A percentile compares a stretch with the other conserved stretches of the same genome.
These are phyloP conservation scores for Keithomyces neogunnii DNA, from an alignment of 2,329 filamentous ascomycete genomes.

Conservation along the genomic window DNA sequence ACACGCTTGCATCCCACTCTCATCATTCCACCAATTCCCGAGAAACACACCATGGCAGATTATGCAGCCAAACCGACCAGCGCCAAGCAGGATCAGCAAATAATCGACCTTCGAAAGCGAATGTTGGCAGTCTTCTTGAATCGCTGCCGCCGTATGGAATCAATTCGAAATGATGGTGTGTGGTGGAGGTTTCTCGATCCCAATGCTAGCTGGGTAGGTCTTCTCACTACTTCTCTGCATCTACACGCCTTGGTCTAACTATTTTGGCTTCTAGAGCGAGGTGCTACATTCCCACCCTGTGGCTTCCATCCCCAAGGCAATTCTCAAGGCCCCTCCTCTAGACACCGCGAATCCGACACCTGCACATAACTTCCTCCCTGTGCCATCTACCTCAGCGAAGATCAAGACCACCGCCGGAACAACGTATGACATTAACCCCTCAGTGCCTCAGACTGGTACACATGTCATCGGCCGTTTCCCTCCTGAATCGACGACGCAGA, in stretches of 20 bases:
- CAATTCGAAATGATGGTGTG: constrained; percentile 84
- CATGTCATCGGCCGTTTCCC: constrained; percentile 76
- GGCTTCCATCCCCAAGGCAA: constrained; percentile 85
- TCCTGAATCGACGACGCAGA: constrained; percentile 64
- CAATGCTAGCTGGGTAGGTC: constrained; percentile 89
- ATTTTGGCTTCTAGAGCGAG: constrained; percentile 56
- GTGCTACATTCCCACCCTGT: constrained; percentile 90
- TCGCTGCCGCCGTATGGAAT: constrained; percentile 84
- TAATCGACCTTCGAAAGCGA: constrained; percentile 92
- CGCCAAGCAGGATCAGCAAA: constrained; percentile 93
- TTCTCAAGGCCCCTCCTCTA: constrained; percentile 89
- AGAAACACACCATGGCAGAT: constrained; percentile 98
- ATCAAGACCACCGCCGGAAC: constrained; percentile 52
- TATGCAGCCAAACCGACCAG: constrained; percentile 97
- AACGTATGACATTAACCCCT: constrained; percentile 25
- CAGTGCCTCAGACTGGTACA: constrained; percentile 30
- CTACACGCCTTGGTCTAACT: constrained; percentile 12
- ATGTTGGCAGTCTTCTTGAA: constrained; percentile 97
- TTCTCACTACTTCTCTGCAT: background rate
- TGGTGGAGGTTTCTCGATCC: constrained; percentile 98
- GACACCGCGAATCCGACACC: constrained; percentile 86
- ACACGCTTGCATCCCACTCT: constrained; percentile 90
- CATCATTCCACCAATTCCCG: constrained; percentile 92
- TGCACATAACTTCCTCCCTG: constrained; percentile 78
- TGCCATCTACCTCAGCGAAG: constrained; percentile 80